Evolutionary conservation across 116 monocot genomes (phyloP).

Genomic region (Trichopus zeylanicus): DNA sequence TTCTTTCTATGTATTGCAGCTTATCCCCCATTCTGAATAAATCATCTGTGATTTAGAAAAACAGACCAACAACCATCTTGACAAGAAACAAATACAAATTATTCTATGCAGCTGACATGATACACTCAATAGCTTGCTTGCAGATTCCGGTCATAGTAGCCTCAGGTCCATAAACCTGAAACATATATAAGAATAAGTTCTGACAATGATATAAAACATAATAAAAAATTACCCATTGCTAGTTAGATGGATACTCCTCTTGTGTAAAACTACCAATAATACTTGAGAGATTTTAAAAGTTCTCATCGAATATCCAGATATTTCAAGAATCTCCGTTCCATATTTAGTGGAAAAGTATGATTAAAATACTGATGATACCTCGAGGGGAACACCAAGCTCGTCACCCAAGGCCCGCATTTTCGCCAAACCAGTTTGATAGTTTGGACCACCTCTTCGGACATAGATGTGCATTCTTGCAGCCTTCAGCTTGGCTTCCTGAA

Average conservation of each 20-base stretch:
- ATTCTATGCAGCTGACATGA: slow-evolving; percentile 73
- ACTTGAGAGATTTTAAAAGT: neutral
- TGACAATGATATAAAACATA: neutral
- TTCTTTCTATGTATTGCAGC: too few species aligned
- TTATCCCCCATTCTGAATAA: neutral
- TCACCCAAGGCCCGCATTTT: slow-evolving; percentile 79
- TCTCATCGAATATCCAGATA: neutral
- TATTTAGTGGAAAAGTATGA: neutral
- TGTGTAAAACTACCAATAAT: too few species aligned
- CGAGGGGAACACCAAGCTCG: slow-evolving; percentile 82
- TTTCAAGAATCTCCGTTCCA: neutral
- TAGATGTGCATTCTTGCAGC: slow-evolving; percentile 90
- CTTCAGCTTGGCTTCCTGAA: slow-evolving; percentile 81
- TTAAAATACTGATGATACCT: slow-evolving; percentile 29
- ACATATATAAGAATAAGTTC: neutral
- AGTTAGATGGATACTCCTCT: neutral
- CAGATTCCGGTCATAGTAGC: slow-evolving; percentile 98
- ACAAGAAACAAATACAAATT: neutral
- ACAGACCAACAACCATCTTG: too few species aligned
- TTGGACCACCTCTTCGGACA: slow-evolving; percentile 95
- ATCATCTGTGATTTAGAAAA: neutral
- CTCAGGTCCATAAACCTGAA: slow-evolving; percentile 94
- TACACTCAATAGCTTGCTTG: slow-evolving; percentile 87
- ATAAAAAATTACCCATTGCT: neutral
- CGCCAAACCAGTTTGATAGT: slow-evolving; percentile 87